Conservation (phyloP, 2,329 filamentous ascomycete genomes). For the Hysterium pulicare region DNA sequence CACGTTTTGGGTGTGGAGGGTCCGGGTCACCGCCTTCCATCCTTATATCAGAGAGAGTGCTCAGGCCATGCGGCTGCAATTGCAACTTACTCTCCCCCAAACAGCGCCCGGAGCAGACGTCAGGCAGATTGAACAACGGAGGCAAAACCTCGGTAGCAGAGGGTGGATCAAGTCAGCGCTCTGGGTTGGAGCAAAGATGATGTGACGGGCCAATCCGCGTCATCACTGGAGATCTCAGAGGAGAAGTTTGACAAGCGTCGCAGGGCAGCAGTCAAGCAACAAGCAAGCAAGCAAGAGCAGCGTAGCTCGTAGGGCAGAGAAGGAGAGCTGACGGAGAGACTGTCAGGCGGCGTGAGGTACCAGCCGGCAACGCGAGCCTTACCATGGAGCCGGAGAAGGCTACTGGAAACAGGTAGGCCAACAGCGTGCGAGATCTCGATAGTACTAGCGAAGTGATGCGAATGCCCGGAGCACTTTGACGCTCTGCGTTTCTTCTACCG, state of each 20-base stretch:
- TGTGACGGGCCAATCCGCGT: constrained; percentile 31
- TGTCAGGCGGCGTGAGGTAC: constrained; percentile 32
- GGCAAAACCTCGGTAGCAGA: constrained; percentile 26
- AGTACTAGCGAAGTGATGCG: not conserved
- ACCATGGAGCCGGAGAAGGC: constrained; percentile 37
- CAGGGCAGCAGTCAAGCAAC: constrained; percentile 20
- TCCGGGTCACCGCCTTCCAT: constrained; percentile 37
- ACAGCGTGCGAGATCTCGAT: constrained; percentile 8
- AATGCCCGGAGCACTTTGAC: not conserved
- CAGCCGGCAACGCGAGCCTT: constrained; percentile 29
- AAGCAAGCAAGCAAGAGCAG: not conserved
- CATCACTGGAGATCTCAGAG: constrained; percentile 27
- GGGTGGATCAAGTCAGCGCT: constrained; percentile 23
- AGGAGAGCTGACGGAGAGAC: constrained; percentile 1
- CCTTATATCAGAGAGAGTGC: constrained; percentile 35
- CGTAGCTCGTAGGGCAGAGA: constrained; percentile 27
- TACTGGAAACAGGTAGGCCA: constrained; percentile 32
- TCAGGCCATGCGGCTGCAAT: constrained; percentile 39
- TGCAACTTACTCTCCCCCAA: constrained; percentile 8
- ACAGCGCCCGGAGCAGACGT: constrained; percentile 17
- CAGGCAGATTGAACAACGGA: constrained; percentile 1
- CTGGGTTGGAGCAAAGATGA: constrained; percentile 19
- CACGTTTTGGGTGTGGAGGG: constrained; percentile 36
- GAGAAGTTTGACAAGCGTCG: constrained; percentile 34
- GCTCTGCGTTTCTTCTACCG: not conserved